Conservation (phyloP, 176 grass and related monocot genomes). For the Chrysopogon serrulatus region DNA sequence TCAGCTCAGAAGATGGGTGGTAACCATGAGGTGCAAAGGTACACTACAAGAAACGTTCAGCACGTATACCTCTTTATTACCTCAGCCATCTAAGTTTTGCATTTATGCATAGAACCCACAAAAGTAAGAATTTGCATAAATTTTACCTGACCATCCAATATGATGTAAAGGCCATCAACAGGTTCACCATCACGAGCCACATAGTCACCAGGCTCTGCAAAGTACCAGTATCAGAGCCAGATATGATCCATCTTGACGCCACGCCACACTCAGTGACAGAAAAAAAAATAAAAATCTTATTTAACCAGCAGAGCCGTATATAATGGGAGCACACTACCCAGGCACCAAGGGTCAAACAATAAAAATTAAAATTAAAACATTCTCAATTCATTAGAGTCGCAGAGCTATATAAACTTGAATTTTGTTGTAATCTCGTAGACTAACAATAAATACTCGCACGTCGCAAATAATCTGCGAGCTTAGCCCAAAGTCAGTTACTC, state of each 20-base stretch:
- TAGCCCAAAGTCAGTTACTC: neutral
- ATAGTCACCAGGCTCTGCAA: conserved; percentile 67
- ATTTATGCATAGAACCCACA: neutral
- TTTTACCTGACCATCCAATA: conserved; percentile 95
- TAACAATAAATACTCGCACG: neutral
- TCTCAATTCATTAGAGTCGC: neutral
- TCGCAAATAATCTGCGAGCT: neutral
- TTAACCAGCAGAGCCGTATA: neutral
- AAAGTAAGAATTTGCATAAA: neutral
- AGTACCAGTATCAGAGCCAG: neutral
- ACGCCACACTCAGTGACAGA: neutral
- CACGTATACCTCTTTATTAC: neutral
- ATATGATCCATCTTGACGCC: neutral
- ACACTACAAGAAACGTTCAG: neutral
- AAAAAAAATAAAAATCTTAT: neutral
- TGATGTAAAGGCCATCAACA: conserved; percentile 79
- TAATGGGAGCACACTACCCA: neutral
- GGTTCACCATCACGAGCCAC: conserved; percentile 73
- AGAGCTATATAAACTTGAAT: neutral
- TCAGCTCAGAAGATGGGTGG: neutral
- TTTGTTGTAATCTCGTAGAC: neutral
- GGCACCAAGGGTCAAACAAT: neutral
- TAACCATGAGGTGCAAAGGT: neutral
- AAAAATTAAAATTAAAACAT: neutral
- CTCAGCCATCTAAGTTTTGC: neutral